Evolutionary conservation across 2,329 filamentous ascomycete species (phyloP).

Genomic region (Leptographium radiaticola): DNA sequence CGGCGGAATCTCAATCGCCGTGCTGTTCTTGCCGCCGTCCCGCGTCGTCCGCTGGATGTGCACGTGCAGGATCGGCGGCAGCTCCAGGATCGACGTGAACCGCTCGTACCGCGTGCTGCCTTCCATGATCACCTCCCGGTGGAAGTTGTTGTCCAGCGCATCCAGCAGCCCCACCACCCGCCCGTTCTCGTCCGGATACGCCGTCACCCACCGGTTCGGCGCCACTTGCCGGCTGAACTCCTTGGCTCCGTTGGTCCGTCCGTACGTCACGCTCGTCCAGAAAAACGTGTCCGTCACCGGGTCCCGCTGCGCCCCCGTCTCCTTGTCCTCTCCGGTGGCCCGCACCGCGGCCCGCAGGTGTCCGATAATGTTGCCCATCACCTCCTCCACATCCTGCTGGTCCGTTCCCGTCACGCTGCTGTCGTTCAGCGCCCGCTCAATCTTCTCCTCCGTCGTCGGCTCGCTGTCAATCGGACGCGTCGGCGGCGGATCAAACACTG

Average conservation of each 20-base stretch:
- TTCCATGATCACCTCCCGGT: slow-evolving; percentile 60
- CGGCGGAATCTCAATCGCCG: slow-evolving; percentile 67
- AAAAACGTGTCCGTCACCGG: slow-evolving; percentile 60
- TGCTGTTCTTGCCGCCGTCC: slow-evolving; percentile 60
- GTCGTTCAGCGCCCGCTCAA: slow-evolving; percentile 32
- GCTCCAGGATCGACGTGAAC: slow-evolving; percentile 59
- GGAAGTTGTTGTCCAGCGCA: slow-evolving; percentile 75
- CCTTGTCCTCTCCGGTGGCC: slow-evolving; percentile 47
- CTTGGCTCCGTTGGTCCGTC: slow-evolving; percentile 34
- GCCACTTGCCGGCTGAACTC: slow-evolving; percentile 31
- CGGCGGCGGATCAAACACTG: slow-evolving; percentile 10
- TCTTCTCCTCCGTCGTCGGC: slow-evolving; percentile 29
- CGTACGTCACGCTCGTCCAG: slow-evolving; percentile 47
- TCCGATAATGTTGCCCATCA: slow-evolving; percentile 84
- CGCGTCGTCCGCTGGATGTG: slow-evolving; percentile 75
- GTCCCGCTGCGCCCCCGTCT: slow-evolving; percentile 65
- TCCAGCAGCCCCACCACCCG: slow-evolving; percentile 56
- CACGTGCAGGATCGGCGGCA: slow-evolving; percentile 79
- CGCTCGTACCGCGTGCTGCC: slow-evolving; percentile 39
- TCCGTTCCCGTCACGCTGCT: slow-evolving; percentile 39
- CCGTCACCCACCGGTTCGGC: slow-evolving; percentile 49
- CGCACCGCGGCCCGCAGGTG: slow-evolving; percentile 82
- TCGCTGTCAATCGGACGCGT: slow-evolving; percentile 8
- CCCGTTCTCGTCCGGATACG: slow-evolving; percentile 37
- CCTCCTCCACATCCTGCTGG: slow-evolving; percentile 93